A percentile compares a stretch with the other conserved stretches of the same genome.
Conservation (phyloP, 345 rosid species). For the Boechera divaricarpa region DNA sequence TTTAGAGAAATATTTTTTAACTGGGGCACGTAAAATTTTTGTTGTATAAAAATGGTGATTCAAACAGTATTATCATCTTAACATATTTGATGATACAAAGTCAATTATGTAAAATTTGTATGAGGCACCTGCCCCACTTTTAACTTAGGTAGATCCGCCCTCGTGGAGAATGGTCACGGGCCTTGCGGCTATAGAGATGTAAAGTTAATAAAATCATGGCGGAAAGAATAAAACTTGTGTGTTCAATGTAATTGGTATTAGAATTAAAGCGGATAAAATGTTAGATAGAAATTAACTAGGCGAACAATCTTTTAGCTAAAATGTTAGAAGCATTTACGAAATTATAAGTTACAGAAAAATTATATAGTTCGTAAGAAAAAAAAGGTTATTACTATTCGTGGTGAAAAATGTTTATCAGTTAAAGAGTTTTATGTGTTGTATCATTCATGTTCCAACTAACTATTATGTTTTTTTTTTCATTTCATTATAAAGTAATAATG, state of each 20-base stretch:
- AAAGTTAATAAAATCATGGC: neutral
- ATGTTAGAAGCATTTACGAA: neutral
- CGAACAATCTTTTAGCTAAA: neutral
- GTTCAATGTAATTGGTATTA: neutral
- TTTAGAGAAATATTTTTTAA: too few species aligned
- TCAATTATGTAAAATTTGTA: too few species aligned
- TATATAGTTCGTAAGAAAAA: neutral
- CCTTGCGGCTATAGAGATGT: neutral
- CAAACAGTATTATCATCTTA: too few species aligned
- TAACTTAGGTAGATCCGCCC: too few species aligned
- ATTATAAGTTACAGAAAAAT: neutral
- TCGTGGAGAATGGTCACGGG: neutral
- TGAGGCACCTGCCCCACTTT: too few species aligned
- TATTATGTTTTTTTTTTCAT: too few species aligned
- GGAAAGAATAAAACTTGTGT: neutral
- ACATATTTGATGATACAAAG: too few species aligned
- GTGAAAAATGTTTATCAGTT: neutral
- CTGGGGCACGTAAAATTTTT: too few species aligned
- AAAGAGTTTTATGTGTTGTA: neutral
- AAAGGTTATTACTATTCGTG: neutral
- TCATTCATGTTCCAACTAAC: neutral
- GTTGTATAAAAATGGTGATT: too few species aligned
- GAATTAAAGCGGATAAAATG: neutral
- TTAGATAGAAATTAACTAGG: neutral
- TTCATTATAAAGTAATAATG: neutral